Evolutionary conservation across 345 rosid genomes (phyloP), one percentile per base, ranked within the genome.

Genomic region (Arabis hirsuta): DNA sequence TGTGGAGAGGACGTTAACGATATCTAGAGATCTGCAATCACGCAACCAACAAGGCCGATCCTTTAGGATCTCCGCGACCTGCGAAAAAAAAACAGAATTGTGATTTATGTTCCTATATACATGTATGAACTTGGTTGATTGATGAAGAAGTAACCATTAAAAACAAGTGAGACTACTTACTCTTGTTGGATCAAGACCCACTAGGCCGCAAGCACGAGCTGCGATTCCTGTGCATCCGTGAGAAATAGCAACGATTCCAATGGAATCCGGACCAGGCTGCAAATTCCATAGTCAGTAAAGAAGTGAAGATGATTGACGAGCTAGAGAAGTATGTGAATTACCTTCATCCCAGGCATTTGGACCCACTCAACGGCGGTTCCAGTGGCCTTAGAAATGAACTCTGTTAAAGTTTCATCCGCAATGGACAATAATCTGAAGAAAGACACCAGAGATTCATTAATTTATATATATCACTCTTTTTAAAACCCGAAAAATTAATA

Each of bases 211-310:
- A 65, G 97, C 98, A 80, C 98, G 97, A 67, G 98, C 96, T 76
- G 97, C 97, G 76, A 91, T 96, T 27, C 98, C 98, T 59, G 89
- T 66, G 88, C 98, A 90, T 78, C 98, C 96, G 69, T 94, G 97
- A 83, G 98, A 91, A 86, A 94, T 89, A 88, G 97, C 97, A 86
- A 94, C 84, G 93, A 94, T 94, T 94, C 98, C 97, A 78, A 88
- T 89, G 91, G 98, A 94, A 94, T 94, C 98, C 96, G 98, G 98
- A 94, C 98, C 98, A 94, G 96, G 98, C 98, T 94, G 86, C 82
- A 80, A 32, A 56, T 42, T 53, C 13, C 64, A 59, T 48, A 59
- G 52, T 67, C 14, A 67, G 73, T 43, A 41, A 42, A 2, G 7
- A 24, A 41, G 12, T 41, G 11, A 41, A 7, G n/a, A 27, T 54